phyloP scores from a whole-genome alignment of 805 yeast species.

The Hanseniaspora thailandica region DNA sequence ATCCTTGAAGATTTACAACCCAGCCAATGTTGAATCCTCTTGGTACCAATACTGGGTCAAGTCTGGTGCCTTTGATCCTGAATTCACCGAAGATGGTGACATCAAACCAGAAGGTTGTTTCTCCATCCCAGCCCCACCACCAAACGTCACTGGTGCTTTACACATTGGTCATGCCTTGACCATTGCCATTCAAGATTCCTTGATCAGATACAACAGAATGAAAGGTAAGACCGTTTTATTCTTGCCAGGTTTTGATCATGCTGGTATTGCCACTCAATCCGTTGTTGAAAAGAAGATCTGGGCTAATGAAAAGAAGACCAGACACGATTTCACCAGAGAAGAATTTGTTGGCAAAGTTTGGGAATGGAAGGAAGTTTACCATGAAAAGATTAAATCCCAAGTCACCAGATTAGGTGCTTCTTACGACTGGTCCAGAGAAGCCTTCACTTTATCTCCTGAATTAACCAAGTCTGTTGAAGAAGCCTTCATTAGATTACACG shows the following conservation, averaged over 20 bases:
- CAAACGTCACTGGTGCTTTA: slow-evolving; percentile 96
- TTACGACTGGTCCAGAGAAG: slow-evolving; percentile 91
- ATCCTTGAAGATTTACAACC: slow-evolving; percentile 85
- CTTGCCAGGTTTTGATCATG: slow-evolving; percentile 96
- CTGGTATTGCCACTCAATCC: slow-evolving; percentile 97
- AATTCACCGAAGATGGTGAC: slow-evolving; percentile 61
- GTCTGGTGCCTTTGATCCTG: slow-evolving; percentile 80
- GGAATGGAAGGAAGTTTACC: slow-evolving; percentile 98
- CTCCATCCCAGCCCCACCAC: slow-evolving; percentile 97
- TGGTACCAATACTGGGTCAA: slow-evolving; percentile 98
- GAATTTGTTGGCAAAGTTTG: slow-evolving; percentile 77
- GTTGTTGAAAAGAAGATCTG: slow-evolving; percentile 94
- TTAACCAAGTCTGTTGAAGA: slow-evolving; percentile 72
- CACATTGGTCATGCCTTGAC: slow-evolving; percentile 98
- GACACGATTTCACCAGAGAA: slow-evolving; percentile 94
- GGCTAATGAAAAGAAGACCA: slow-evolving; percentile 75
- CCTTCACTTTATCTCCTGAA: slow-evolving; percentile 76
- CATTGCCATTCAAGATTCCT: slow-evolving; percentile 83
- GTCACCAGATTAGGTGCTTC: slow-evolving; percentile 86
- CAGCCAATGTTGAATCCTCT: slow-evolving; percentile 83
- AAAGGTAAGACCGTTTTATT: slow-evolving; percentile 86
- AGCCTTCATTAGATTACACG: slow-evolving; percentile 82
- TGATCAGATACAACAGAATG: slow-evolving; percentile 93
- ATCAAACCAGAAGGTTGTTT: slow-evolving; percentile 73
- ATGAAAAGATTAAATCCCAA: slow-evolving; percentile 71